Evolutionary conservation across 2,329 filamentous ascomycete genomes (phyloP).

Genomic region (Cladobotryum mycophilum): DNA sequence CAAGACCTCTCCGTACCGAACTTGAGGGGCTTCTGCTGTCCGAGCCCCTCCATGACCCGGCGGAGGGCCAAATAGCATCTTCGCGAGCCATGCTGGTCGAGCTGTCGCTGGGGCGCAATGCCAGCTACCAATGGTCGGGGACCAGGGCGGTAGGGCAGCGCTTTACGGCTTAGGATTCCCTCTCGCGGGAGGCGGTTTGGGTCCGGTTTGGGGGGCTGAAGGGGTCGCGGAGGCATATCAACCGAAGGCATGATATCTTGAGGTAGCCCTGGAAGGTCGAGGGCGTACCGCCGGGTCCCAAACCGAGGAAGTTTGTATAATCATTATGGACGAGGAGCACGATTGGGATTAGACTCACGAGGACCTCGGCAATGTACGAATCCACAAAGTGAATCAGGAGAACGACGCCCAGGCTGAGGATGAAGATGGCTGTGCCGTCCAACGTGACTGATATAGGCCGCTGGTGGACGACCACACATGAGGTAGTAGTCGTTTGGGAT

Average conservation of each 20-base stretch:
- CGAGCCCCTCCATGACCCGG: constrained; percentile 46
- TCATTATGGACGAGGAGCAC: constrained; percentile 57
- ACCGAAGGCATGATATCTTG: constrained; percentile 63
- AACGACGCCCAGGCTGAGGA: constrained; percentile 40
- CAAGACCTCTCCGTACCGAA: constrained; percentile 63
- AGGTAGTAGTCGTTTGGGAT: neutral
- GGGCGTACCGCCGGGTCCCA: constrained; percentile 77
- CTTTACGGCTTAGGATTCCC: constrained; percentile 50
- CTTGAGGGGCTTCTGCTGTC: constrained; percentile 35
- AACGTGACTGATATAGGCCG: constrained; percentile 48
- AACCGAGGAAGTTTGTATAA: constrained; percentile 67
- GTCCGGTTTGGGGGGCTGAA: constrained; percentile 52
- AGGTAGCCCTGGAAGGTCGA: constrained; percentile 67
- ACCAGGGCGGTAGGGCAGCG: constrained; percentile 56
- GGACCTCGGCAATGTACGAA: constrained; percentile 39
- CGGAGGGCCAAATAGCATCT: constrained; percentile 51
- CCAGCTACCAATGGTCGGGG: constrained; percentile 62
- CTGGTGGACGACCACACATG: constrained; percentile 32
- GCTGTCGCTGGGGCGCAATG: constrained; percentile 76
- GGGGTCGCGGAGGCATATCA: constrained; percentile 68
- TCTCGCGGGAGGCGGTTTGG: constrained; percentile 43
- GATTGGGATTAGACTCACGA: constrained; percentile 45
- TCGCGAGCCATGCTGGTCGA: constrained; percentile 56
- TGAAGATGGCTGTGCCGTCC: constrained; percentile 42
- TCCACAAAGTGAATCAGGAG: constrained; percentile 47